These are phyloP conservation scores for Solanum chacoense DNA, from an alignment of 305 asterid species.

Conservation along the genomic window DNA sequence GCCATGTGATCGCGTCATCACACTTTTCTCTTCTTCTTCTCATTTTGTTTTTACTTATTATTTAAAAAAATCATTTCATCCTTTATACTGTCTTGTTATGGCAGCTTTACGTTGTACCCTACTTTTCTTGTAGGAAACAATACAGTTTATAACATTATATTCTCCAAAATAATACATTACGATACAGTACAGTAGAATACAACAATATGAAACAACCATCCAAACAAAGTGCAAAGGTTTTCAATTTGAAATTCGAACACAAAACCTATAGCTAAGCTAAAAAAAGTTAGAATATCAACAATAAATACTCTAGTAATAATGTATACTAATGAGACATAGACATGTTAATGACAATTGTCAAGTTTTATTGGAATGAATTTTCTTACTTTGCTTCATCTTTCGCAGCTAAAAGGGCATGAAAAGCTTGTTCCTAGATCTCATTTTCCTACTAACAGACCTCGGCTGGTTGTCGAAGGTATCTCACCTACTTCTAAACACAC, in stretches of 20 bases:
- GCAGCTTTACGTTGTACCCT: background rate
- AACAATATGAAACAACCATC: background rate
- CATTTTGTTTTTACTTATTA: background rate
- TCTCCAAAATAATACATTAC: background rate
- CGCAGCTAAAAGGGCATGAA: constrained; percentile 45
- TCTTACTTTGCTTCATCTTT: constrained; percentile 8
- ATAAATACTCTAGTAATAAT: too few species aligned
- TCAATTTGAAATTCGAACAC: background rate
- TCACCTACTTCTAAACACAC: background rate
- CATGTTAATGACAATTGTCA: background rate
- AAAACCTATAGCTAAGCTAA: background rate
- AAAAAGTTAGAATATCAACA: too few species aligned
- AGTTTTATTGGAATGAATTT: background rate
- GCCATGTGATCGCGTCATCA: background rate
- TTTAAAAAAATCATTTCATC: too few species aligned
- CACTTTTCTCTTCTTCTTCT: background rate
- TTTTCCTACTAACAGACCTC: constrained; percentile 1
- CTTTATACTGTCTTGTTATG: background rate
- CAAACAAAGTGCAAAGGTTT: background rate
- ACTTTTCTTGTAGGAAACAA: background rate
- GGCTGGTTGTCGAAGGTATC: constrained; percentile 5
- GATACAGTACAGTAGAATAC: background rate
- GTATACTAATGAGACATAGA: too few species aligned
- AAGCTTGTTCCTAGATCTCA: constrained; percentile 14
- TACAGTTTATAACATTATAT: background rate